Base-by-base conservation (phyloP, 306 rosid species). In the Hippophae tibetana region DNA sequence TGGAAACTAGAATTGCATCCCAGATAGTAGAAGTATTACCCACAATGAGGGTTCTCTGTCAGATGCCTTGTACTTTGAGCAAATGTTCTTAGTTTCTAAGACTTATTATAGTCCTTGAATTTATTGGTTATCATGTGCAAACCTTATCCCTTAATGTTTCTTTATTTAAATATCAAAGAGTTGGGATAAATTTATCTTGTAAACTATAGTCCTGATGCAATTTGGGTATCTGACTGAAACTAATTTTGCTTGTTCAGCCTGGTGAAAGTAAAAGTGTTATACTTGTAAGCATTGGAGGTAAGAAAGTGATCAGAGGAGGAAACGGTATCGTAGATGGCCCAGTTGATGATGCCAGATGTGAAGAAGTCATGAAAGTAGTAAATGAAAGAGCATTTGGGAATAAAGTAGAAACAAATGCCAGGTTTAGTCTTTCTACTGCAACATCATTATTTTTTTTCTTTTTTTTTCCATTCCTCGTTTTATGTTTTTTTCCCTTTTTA, bases 281-380 rank as follows among this genome's bases (percentile, higher is more conserved):
- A 44, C 96, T 92, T 75, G 96, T 88, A 71, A 81, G 82, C 68
- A 83, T 88, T 66, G 90, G 90, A 60, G 96, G 96, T 42, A 73
- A 78, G 14, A 80, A 73, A 82, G 88, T 81, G 69, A 80, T 88
- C 73, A 82, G 84, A 81, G 99, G 99, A 54, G 96, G 99, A 57
- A 76, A 80, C 59, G 67, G 64, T 75, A 81, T 83, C 75, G 93
- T 64, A 40, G 93, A 82, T 80, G 83, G 93, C 54, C 83, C 75
- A 23, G 86, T 78, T 50, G 71, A 60, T 71, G 74, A 70, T 73
- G 67, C 84, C 42, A 79, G 69, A 70, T 57, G 66, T 68, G 48
- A 38, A 58, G 71, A 57, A 74, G 77, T 78, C 71, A 75, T 67
- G 85, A 76, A 67, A 74, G 73, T 77, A 77, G 70, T 88, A 66